These are phyloP conservation scores for Pichia sp. DNA, from an alignment of 1,139 yeast genomes.

Conservation along the genomic window DNA sequence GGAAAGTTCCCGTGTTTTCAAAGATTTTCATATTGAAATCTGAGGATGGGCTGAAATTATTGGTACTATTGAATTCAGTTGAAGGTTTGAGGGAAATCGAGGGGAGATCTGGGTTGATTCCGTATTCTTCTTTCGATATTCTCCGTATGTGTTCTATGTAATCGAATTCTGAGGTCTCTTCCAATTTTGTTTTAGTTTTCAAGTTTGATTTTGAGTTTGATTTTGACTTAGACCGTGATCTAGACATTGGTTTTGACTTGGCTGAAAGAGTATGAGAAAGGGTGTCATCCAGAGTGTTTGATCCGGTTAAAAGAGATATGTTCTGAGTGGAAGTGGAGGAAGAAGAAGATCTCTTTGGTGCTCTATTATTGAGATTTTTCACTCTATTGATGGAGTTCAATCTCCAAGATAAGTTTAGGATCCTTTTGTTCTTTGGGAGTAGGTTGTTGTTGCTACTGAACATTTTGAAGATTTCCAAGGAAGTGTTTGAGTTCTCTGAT, in stretches of 20 bases:
- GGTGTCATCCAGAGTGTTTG: too few relatives aligned
- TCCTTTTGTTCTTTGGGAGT: slow-evolving; percentile 27
- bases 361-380: too few relatives aligned
- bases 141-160: slow-evolving; percentile 29
- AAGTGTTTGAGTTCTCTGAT: slow-evolving; percentile 19
- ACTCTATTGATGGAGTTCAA: slow-evolving; percentile 24
- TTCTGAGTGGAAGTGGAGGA: too few relatives aligned
- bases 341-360: too few relatives aligned
- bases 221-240: slow-evolving; percentile 12
- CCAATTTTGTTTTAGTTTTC: background rate
- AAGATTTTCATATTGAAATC: slow-evolving; percentile 4
- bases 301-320: too few relatives aligned
- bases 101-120: slow-evolving; percentile 18
- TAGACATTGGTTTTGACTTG: background rate
- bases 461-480: slow-evolving; percentile 28
- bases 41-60: too few relatives aligned
- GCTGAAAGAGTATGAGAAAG: too few relatives aligned
- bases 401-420: slow-evolving; percentile 28
- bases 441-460: slow-evolving; percentile 26
- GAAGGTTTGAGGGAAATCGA: too few relatives aligned
- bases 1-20: slow-evolving; percentile 8
- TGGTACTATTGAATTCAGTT: too few relatives aligned
- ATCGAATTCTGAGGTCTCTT: slow-evolving; percentile 23
- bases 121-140: slow-evolving; percentile 28
- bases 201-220: slow-evolving; percentile 10